Evolutionary conservation across 2,329 filamentous ascomycete genomes (phyloP), one percentile per base, ranked within the genome.

Genomic region (Trichocomaceae sp.): DNA sequence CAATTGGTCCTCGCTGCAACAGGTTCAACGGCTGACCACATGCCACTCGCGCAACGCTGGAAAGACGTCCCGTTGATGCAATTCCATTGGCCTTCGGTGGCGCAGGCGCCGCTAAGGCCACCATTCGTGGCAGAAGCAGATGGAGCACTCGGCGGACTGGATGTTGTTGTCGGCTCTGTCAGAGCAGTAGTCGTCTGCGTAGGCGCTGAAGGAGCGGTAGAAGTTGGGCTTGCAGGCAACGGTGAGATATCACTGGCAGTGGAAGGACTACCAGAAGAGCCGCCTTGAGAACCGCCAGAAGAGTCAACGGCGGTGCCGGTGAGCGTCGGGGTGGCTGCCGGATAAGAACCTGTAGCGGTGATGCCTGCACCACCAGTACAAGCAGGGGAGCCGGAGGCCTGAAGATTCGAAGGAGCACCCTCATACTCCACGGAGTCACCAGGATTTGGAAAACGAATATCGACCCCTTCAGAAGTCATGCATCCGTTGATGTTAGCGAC

Each of bases 401-500:
- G 60, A 12, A 77, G 70, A 39, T 71, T 64, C 45, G 69, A 64
- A 0, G 68, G 51, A 22, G 72, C 64, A 42, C 77, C 77, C 56
- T 77, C 72, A 10, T 70, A 71, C 54, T 84, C 78, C 3, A 83
- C 75, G 2, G 77, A 79, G 0, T 75, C 58, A 48, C 88, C 88
- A 0, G 87, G 80, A 60, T 87, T 74, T 7, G 86, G 85, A 75
- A 85, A 92, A n/a, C 75, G 67, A 58, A 87, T 76, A 61, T 90
- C 83, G 2, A 72, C 66, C 15, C 67, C 65, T 39, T 83, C 79
- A 0, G 62, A 64, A 12, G 83, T 86, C 0, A 50, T 65, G 71
- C 86, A 90, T 41, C 70, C 72, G 55, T 79, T 78, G 57, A 90
- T 74, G 72, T 93, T 95, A 63, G 87, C 85, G 0, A 85, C 78